Percentiles rank a stretch among this genome's conserved stretches.
Evolutionary conservation across 2,329 filamentous ascomycete species (phyloP).

Genomic region (Xylaria sp.): DNA sequence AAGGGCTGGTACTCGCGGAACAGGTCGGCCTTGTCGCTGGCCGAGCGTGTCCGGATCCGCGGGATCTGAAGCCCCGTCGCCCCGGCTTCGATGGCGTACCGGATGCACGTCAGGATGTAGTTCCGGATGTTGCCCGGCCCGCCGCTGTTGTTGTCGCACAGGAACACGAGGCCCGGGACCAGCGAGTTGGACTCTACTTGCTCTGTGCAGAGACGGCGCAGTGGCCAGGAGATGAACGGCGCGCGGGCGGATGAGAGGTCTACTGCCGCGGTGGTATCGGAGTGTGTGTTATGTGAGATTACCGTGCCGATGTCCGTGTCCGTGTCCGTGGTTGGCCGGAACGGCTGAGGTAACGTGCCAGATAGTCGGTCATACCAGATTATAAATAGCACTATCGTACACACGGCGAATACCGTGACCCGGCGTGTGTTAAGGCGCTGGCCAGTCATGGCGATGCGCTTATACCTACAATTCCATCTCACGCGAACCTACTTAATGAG

Average conservation of each 20-base stretch:
- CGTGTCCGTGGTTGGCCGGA: not conserved
- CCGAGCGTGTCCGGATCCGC: slow-evolving; percentile 54
- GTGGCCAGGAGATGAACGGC: slow-evolving; percentile 58
- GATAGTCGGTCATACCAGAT: slow-evolving; percentile 30
- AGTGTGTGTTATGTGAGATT: not conserved
- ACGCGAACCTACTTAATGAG: not conserved
- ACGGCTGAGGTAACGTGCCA: not conserved
- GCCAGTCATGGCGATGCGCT: slow-evolving; percentile 16
- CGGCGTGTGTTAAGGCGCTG: slow-evolving; percentile 24
- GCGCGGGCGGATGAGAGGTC: slow-evolving; percentile 54
- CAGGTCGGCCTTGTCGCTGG: slow-evolving; percentile 52
- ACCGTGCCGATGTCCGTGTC: not conserved
- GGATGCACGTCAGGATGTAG: slow-evolving; percentile 61
- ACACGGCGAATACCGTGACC: slow-evolving; percentile 6
- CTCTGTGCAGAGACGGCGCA: slow-evolving; percentile 57
- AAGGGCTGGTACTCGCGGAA: slow-evolving; percentile 53
- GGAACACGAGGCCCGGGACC: slow-evolving; percentile 56
- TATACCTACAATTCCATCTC: slow-evolving; percentile 2
- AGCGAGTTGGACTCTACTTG: slow-evolving; percentile 42
- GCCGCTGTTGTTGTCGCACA: slow-evolving; percentile 63
- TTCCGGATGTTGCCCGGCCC: slow-evolving; percentile 63
- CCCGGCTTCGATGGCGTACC: slow-evolving; percentile 60
- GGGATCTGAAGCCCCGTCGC: slow-evolving; percentile 58
- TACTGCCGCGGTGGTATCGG: not conserved
- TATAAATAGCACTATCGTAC: slow-evolving; percentile 7